Percentiles rank a stretch among this genome's conserved stretches.
Conservation (phyloP, 2,329 filamentous ascomycete genomes). For the Penicillium sp. region DNA sequence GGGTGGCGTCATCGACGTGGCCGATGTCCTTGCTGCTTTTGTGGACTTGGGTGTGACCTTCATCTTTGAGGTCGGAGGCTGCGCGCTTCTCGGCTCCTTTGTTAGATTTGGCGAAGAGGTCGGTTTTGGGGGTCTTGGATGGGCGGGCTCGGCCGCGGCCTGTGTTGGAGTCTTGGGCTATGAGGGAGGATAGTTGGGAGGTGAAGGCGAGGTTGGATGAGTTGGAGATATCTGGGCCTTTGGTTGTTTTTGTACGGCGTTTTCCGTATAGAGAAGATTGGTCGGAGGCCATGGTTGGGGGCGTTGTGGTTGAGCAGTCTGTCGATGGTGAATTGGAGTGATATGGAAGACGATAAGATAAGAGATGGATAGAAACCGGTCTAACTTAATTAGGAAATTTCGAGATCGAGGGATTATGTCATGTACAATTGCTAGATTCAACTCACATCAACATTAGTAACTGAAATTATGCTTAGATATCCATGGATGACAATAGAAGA, state of each 20-base stretch:
- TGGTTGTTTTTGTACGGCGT: conserved; percentile 63
- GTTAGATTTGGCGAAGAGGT: conserved; percentile 69
- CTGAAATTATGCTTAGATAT: no score
- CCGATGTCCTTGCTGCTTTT: conserved; percentile 62
- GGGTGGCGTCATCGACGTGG: conserved; percentile 56
- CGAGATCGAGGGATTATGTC: not conserved
- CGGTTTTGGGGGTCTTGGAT: conserved; percentile 58
- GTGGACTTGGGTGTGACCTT: conserved; percentile 61
- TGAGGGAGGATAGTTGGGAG: conserved; percentile 81
- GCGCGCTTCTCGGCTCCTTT: conserved; percentile 64
- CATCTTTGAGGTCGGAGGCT: conserved; percentile 53
- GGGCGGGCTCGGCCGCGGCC: conserved; percentile 43
- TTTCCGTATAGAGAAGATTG: conserved; percentile 68
- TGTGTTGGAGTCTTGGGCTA: conserved; percentile 56
- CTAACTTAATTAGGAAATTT: not conserved
- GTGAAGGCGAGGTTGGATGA: conserved; percentile 80
- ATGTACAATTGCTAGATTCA: not conserved
- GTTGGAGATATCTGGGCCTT: conserved; percentile 54
- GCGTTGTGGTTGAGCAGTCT: not conserved
- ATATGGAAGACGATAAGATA: not conserved
- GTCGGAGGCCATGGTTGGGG: conserved; percentile 15
- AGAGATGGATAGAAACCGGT: not conserved
- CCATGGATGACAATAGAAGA: no score
- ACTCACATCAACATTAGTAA: no score
- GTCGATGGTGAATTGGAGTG: not conserved